phyloP scores from a whole-genome alignment of 1,284 basidiomycete genomes.

The Lignosus rhinocerotis region DNA sequence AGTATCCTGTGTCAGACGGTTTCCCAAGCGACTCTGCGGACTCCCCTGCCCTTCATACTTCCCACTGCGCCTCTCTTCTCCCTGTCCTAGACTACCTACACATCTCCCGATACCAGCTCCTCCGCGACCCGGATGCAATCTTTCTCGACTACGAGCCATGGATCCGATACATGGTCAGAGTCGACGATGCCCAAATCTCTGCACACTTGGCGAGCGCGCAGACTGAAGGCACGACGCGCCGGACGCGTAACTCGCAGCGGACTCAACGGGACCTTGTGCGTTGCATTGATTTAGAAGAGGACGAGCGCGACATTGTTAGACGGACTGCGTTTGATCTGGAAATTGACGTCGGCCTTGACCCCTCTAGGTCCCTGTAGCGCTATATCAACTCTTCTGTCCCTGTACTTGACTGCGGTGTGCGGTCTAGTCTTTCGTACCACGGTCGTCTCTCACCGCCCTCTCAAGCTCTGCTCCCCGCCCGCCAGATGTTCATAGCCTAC shows the following conservation, averaged over 20 bases:
- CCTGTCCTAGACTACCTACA: conserved; percentile 11
- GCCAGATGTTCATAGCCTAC: background rate
- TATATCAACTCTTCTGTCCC: background rate
- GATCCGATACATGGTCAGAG: conserved; percentile 14
- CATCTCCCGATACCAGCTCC: conserved; percentile 11
- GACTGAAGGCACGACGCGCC: conserved; percentile 11
- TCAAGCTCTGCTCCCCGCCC: background rate
- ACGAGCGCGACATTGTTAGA: conserved; percentile 9
- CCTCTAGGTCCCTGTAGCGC: background rate
- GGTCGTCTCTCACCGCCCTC: background rate
- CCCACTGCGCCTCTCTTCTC: conserved; percentile 9
- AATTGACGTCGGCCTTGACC: background rate
- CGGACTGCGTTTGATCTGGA: conserved; percentile 12
- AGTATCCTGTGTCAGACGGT: background rate
- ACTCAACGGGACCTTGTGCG: conserved; percentile 3
- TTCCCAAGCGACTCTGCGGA: conserved; percentile 2
- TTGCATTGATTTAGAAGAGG: conserved; percentile 7
- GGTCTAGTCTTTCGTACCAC: background rate
- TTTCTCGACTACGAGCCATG: conserved; percentile 23
- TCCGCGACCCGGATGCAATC: conserved; percentile 11
- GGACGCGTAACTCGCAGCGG: conserved; percentile 20
- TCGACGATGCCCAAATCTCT: conserved; percentile 12
- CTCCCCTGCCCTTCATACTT: conserved; percentile 3
- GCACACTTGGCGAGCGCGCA: conserved; percentile 2
- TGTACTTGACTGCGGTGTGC: background rate